A percentile compares a stretch with the other conserved stretches of the same genome.
These are phyloP conservation scores for Rubroboletus pulcherrimus DNA, from an alignment of 768 basidiomycete species.

Conservation along the genomic window DNA sequence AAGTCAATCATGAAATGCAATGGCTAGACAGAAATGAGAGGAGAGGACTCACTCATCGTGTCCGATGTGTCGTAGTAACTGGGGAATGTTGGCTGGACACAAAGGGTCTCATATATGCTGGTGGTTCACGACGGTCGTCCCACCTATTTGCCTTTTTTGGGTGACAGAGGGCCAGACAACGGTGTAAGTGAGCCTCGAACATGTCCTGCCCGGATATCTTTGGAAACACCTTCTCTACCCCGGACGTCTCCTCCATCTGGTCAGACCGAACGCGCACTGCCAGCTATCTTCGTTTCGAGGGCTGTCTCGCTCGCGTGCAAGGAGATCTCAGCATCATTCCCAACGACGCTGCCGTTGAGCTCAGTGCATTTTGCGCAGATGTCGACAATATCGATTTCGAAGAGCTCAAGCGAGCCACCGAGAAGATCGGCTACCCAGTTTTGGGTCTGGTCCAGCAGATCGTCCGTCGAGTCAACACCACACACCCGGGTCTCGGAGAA, in stretches of 20 bases:
- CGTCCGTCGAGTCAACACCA: slow-evolving; percentile 35
- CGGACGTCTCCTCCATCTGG: slow-evolving; percentile 38
- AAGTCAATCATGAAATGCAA: background rate
- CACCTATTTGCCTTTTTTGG: no score
- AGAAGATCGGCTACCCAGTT: slow-evolving; percentile 44
- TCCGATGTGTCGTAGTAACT: no score
- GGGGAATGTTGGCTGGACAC: no score
- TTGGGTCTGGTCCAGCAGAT: slow-evolving; percentile 43
- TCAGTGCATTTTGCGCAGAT: slow-evolving; percentile 32
- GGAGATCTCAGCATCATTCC: slow-evolving; percentile 40
- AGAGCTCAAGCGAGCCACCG: slow-evolving; percentile 37
- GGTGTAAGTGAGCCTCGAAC: no score
- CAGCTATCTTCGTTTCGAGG: slow-evolving; percentile 30
- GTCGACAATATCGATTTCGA: slow-evolving; percentile 38
- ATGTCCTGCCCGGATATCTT: slow-evolving; percentile 28
- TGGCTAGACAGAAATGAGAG: background rate
- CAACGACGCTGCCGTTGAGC: slow-evolving; percentile 33
- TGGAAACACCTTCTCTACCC: slow-evolving; percentile 39
- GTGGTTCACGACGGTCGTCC: no score
- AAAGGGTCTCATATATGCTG: no score
- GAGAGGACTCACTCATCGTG: background rate
- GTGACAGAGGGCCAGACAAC: no score
- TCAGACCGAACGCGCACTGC: slow-evolving; percentile 31
- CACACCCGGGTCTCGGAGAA: slow-evolving; percentile 37
- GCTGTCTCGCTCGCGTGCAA: slow-evolving; percentile 36